These are phyloP conservation scores for Pichia manshurica DNA, from an alignment of 805 yeast species.

Conservation along the genomic window DNA sequence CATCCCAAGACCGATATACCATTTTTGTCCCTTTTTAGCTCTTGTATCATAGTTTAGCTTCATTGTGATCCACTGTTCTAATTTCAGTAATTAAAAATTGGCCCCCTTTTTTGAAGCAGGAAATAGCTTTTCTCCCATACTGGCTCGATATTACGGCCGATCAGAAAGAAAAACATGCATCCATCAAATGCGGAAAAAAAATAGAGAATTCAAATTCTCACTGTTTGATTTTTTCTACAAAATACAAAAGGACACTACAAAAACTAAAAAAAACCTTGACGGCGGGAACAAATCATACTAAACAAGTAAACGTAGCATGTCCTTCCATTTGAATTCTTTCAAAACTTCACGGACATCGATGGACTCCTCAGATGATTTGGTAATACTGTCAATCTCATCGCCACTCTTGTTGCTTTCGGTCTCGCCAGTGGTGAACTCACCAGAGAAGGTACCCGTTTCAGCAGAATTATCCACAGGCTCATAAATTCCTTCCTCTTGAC, in stretches of 20 bases:
- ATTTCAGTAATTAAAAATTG: too few species aligned
- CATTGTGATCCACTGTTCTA: too few species aligned
- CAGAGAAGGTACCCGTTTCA: conserved; percentile 11
- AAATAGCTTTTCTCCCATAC: too few species aligned
- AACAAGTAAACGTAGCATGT: conserved; percentile 14
- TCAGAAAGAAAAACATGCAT: too few species aligned
- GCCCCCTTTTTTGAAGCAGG: too few species aligned
- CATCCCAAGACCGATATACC: conserved; percentile 76
- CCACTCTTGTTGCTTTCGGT: background rate
- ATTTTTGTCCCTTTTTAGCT: conserved; percentile 36
- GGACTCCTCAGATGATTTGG: too few species aligned
- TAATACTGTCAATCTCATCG: background rate
- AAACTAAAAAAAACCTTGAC: too few species aligned
- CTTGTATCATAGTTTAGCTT: conserved; percentile 35
- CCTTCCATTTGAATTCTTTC: conserved; percentile 11
- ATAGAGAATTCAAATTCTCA: background rate
- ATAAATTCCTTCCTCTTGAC: conserved; percentile 10
- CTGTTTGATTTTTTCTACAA: too few species aligned
- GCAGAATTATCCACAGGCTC: conserved; percentile 13
- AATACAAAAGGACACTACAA: too few species aligned
- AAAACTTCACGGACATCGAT: conserved; percentile 11
- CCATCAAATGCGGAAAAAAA: background rate
- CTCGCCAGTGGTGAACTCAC: conserved; percentile 3
- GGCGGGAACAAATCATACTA: background rate
- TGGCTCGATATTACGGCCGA: too few species aligned